Conservation (phyloP, 192 early-diverging fungal species). For the Mortierella hygrophila region DNA sequence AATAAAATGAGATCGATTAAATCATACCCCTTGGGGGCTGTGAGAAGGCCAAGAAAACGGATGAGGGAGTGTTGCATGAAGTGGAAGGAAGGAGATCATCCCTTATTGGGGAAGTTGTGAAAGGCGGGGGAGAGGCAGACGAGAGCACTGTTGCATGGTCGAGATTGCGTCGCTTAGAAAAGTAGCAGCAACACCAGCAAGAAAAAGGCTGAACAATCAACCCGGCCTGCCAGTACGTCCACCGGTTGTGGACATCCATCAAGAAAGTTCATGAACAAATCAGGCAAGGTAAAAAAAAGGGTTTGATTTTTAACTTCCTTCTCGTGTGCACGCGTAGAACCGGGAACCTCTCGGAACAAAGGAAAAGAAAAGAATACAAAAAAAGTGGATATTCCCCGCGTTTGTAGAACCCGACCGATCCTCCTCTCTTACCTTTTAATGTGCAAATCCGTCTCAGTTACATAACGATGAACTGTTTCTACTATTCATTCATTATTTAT, state of each 20-base stretch:
- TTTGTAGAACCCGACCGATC: slow-evolving; percentile 16
- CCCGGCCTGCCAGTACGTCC: neutral
- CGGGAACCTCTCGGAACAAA: slow-evolving; percentile 5
- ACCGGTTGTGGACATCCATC: too few relatives aligned
- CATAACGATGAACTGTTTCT: neutral
- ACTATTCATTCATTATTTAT: neutral
- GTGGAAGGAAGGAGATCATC: neutral
- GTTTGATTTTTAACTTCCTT: neutral
- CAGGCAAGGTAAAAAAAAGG: neutral
- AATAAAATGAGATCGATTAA: neutral
- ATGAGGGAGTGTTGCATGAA: neutral
- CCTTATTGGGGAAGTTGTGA: neutral
- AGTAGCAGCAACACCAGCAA: neutral
- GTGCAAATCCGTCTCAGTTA: neutral
- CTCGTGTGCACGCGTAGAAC: neutral
- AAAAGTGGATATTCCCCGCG: slow-evolving; percentile 58
- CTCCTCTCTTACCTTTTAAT: neutral
- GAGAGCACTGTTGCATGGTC: neutral
- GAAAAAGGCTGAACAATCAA: neutral
- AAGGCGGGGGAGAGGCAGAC: neutral
- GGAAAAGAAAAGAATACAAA: neutral
- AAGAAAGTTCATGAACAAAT: neutral
- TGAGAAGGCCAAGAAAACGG: neutral
- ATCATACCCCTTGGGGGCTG: neutral
- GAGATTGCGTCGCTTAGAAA: neutral